Evolutionary conservation across 2,329 filamentous ascomycete species (phyloP).

Genomic region (Cryphonectria nitschkei): DNA sequence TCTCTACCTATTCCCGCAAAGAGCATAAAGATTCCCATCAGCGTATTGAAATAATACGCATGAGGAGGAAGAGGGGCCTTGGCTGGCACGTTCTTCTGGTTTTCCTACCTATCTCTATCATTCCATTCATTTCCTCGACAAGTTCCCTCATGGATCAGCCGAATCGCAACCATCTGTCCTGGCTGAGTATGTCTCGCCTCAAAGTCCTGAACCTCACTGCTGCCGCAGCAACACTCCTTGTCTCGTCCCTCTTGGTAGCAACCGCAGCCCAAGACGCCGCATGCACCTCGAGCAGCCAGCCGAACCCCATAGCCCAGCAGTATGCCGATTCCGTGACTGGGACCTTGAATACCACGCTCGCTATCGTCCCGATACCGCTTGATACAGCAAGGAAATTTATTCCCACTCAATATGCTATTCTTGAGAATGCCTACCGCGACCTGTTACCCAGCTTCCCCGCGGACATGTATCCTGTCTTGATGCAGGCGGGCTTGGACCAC

Average conservation of each 20-base stretch:
- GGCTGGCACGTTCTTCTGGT: neutral
- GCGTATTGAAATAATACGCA: neutral
- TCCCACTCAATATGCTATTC: conserved; percentile 52
- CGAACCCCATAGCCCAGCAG: conserved; percentile 52
- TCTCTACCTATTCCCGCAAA: neutral
- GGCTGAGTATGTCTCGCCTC: conserved; percentile 24
- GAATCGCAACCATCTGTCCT: conserved; percentile 1
- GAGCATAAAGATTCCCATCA: neutral
- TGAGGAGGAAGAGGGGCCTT: neutral
- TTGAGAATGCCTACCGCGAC: conserved; percentile 51
- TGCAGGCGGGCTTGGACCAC: conserved; percentile 55
- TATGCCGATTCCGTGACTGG: conserved; percentile 55
- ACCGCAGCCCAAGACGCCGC: conserved; percentile 20
- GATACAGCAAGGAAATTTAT: conserved; percentile 50
- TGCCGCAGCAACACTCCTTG: conserved; percentile 20
- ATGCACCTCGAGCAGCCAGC: conserved; percentile 38
- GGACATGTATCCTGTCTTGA: conserved; percentile 57
- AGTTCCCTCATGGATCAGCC: conserved; percentile 4
- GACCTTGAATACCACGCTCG: conserved; percentile 56
- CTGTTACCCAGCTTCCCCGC: conserved; percentile 53
- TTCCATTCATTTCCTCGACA: neutral
- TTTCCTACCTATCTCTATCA: neutral
- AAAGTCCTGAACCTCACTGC: conserved; percentile 18
- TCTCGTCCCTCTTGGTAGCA: conserved; percentile 20
- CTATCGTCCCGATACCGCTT: conserved; percentile 55